phyloP scores from a whole-genome alignment of 257 asterid genomes.

The Petrea volubilis region DNA sequence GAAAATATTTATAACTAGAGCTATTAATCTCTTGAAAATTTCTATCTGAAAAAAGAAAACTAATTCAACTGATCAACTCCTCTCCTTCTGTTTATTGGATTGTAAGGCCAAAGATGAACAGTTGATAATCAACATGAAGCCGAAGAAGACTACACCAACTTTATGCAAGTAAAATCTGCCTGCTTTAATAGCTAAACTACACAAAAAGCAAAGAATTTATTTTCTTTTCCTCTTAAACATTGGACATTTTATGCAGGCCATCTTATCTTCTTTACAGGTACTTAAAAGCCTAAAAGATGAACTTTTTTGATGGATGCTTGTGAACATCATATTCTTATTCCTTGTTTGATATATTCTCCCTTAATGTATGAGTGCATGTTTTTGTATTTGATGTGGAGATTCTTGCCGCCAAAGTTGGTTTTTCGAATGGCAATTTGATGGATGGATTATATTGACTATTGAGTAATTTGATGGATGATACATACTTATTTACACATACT shows the following conservation, averaged over 20 bases:
- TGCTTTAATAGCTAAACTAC: constrained; percentile 12
- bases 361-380: background rate
- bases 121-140: constrained; percentile 6
- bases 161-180: constrained; percentile 7
- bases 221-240: constrained; percentile 17
- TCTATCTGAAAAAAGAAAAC: background rate
- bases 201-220: constrained; percentile 21
- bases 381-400: background rate
- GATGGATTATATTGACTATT: too few species aligned
- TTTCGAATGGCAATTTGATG: background rate
- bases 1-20: background rate
- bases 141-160: background rate
- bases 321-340: constrained; percentile 22
- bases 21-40: background rate
- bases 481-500: too few species aligned
- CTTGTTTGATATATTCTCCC: constrained; percentile 13
- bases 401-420: background rate
- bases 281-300: background rate
- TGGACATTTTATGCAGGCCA: constrained; percentile 4
- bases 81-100: background rate
- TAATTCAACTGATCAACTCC: background rate
- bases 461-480: too few species aligned
- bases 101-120: constrained; percentile 9
- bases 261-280: constrained; percentile 20
- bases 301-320: constrained; percentile 13